Conservation (phyloP, 371 early-diverging fungal genomes). For the Nosema bombycis region DNA sequence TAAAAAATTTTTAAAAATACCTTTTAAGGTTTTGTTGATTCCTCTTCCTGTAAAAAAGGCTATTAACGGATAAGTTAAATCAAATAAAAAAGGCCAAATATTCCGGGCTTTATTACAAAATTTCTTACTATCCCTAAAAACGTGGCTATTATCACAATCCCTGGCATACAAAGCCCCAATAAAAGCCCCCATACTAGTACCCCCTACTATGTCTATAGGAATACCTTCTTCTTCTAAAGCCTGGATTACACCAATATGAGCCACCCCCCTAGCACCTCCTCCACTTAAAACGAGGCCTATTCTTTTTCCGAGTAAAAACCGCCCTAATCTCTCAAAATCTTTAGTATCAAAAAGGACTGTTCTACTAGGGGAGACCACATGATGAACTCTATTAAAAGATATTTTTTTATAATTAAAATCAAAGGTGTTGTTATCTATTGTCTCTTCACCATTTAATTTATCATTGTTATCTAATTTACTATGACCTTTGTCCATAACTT, state of each 20-base stretch:
- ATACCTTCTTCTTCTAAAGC: slow-evolving; percentile 94
- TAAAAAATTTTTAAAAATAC: slow-evolving; percentile 77
- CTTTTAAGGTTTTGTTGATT: slow-evolving; percentile 87
- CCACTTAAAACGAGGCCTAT: slow-evolving; percentile 96
- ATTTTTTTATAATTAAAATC: background rate
- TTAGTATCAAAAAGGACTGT: slow-evolving; percentile 49
- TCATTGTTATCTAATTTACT: too few species aligned
- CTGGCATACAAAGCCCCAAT: slow-evolving; percentile 86
- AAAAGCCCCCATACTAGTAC: slow-evolving; percentile 91
- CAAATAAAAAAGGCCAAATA: slow-evolving; percentile 79
- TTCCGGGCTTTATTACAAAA: slow-evolving; percentile 75
- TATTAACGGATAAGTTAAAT: slow-evolving; percentile 80
- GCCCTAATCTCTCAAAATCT: slow-evolving; percentile 74
- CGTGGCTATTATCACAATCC: slow-evolving; percentile 76
- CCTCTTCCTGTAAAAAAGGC: slow-evolving; percentile 70
- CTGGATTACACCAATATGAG: slow-evolving; percentile 85
- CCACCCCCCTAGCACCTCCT: slow-evolving; percentile 92
- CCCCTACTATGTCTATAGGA: slow-evolving; percentile 87
- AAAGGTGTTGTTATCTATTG: background rate
- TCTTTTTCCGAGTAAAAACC: slow-evolving; percentile 80
- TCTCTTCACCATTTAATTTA: background rate
- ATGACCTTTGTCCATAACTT: too few species aligned
- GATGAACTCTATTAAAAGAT: slow-evolving; percentile 18
- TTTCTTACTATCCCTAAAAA: slow-evolving; percentile 75
- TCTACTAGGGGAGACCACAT: slow-evolving; percentile 24